Evolutionary conservation across 2,329 filamentous ascomycete species (phyloP).

Genomic region (Tolypocladium tundrense): DNA sequence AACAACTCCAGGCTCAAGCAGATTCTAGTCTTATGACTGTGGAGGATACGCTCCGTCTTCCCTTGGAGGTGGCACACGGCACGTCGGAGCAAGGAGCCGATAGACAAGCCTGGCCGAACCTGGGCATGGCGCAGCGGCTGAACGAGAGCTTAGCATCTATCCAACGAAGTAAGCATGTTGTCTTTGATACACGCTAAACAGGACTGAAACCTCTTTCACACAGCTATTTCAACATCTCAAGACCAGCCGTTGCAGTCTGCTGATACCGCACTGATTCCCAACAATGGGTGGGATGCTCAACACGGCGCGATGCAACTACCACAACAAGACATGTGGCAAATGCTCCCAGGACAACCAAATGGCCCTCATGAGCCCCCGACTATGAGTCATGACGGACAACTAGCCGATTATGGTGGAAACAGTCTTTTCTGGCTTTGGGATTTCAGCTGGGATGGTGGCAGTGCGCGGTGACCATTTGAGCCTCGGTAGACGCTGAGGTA

Average conservation of each 20-base stretch:
- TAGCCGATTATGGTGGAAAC: neutral
- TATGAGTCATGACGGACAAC: neutral
- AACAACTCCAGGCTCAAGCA: neutral
- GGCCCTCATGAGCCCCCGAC: neutral
- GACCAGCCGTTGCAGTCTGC: neutral
- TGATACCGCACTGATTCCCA: neutral
- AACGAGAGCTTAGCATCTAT: slow-evolving; percentile 1
- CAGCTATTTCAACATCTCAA: neutral
- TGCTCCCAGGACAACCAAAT: neutral
- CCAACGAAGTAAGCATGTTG: neutral
- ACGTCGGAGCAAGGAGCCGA: neutral
- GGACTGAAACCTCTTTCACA: neutral
- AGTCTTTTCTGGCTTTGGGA: slow-evolving; percentile 7
- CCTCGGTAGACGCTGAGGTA: neutral
- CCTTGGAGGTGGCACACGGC: neutral
- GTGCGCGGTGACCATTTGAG: neutral
- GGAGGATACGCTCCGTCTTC: neutral
- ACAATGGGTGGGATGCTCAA: neutral
- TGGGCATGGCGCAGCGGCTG: neutral
- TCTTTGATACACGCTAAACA: neutral
- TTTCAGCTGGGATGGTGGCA: slow-evolving; percentile 1
- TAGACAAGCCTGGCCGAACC: neutral
- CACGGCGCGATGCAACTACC: neutral
- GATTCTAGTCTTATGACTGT: neutral
- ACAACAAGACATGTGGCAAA: neutral